These are phyloP conservation scores for Linanthus parryae DNA, from an alignment of 148 eudicot species.

Conservation along the genomic window DNA sequence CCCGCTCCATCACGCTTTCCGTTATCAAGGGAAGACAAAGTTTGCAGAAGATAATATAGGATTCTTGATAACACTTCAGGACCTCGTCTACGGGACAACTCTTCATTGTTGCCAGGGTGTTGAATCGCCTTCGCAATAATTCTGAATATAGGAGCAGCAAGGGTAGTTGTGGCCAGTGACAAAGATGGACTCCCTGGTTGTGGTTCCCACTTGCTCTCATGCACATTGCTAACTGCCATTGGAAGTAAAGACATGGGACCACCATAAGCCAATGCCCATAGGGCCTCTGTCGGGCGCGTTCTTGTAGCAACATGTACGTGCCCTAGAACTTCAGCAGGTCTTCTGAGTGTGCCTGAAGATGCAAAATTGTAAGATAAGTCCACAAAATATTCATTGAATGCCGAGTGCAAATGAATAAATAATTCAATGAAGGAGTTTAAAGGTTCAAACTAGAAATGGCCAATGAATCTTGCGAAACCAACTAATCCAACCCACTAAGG, in stretches of 20 bases:
- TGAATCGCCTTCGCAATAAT: slow-evolving; percentile 81
- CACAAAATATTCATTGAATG: too few species aligned
- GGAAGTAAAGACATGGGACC: slow-evolving; percentile 98
- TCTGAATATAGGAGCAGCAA: slow-evolving; percentile 95
- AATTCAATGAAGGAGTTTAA: too few species aligned
- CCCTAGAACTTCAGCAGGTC: slow-evolving; percentile 98
- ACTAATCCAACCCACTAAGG: too few species aligned
- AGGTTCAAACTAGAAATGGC: too few species aligned
- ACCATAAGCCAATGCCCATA: slow-evolving; percentile 96
- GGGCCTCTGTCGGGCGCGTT: slow-evolving; percentile 86
- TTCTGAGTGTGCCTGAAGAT: slow-evolving; percentile 63
- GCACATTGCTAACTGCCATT: slow-evolving; percentile 61
- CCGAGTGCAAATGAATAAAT: too few species aligned
- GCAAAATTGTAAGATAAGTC: not conserved
- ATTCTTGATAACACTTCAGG: slow-evolving; percentile 90
- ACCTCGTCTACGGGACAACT: slow-evolving; percentile 67
- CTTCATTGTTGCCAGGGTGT: slow-evolving; percentile 91
- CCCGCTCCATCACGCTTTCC: slow-evolving; percentile 67
- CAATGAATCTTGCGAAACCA: too few species aligned
- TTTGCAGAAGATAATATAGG: slow-evolving; percentile 67
- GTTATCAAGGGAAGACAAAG: slow-evolving; percentile 61
- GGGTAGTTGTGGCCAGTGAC: slow-evolving; percentile 58
- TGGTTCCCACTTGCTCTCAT: slow-evolving; percentile 74
- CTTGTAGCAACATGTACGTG: slow-evolving; percentile 97
- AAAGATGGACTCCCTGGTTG: slow-evolving; percentile 50